Base-by-base conservation (phyloP, 202 grass and related monocot species). In the Zoysia matrella region DNA sequence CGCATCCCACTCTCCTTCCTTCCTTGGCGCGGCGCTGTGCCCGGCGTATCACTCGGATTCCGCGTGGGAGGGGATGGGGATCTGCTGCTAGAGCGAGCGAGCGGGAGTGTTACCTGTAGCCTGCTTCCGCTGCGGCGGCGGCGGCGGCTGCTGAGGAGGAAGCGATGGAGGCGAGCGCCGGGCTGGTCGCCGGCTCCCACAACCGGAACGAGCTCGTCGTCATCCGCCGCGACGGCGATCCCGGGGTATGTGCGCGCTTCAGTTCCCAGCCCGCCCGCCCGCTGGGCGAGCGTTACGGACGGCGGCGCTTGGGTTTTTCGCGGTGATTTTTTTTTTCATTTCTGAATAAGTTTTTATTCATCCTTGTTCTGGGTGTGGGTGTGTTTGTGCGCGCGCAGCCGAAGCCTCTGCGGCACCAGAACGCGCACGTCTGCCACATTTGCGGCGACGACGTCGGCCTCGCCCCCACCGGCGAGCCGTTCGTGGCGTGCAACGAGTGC, bases 121-220 rank as follows among this genome's bases (percentile, higher is more conserved):
- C 52, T 69, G 50, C 10, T 10, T 4, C 30, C 30, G 30, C 30
- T 36, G 30, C 51, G 22, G 65, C 65, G 66, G 42, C 75, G 13
- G 15, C n/a, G 52, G 77, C 42, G 54, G 78, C 4, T 12, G n/a
- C 7, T 1, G 41, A 22, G 42, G 52, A 47, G 44, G 52, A n/a
- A n/a, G 53, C 12, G 54, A 71, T 57, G 12, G 42, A 22, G 60
- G 40, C 45, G 40, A 53, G 5, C 16, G 39, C 55, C 18, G 65
- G 77, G 52, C 52, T 40, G 11, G 65, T 30, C 52, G 76, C 76
- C 64, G 66, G 63, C 54, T 79, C 63, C 55, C 94, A 97, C 85
- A 97, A 97, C 88, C 87, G 94, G 50, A 97, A 97, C 87, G 94
- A 97, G 91, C 94, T 97, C 73, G 94, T 97, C 50, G 94, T 97